These are phyloP conservation scores for Plasmopara viticola DNA, from an alignment of 352 stramenopile genomes.

Conservation along the genomic window DNA sequence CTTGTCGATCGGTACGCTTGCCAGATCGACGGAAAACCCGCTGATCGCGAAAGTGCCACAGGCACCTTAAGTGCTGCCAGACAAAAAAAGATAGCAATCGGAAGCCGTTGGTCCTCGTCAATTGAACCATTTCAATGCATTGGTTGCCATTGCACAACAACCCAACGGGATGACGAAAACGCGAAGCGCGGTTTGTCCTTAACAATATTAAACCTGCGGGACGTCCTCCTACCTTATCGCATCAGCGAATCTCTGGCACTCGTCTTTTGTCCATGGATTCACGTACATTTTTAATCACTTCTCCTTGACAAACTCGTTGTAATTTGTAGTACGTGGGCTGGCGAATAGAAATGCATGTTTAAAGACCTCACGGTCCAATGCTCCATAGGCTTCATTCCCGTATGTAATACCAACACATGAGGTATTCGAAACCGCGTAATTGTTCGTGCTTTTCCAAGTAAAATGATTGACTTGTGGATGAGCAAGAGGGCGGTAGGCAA, in stretches of 20 bases:
- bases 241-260: no score
- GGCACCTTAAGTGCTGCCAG: no score
- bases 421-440: conserved; percentile 1
- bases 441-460: conserved; percentile 7
- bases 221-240: conserved; percentile 7
- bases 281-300: conserved; percentile 4
- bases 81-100: no score
- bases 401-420: conserved; percentile 3
- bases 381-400: conserved; percentile 4
- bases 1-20: no score
- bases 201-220: not conserved
- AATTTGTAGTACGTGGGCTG: conserved; percentile 17
- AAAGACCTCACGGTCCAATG: not conserved
- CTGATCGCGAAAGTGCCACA: no score
- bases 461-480: not conserved
- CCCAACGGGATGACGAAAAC: no score
- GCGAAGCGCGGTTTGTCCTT: no score
- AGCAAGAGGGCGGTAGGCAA: no score
- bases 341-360: conserved; percentile 15
- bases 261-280: conserved; percentile 23
- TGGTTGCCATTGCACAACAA: not conserved
- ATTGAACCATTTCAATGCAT: not conserved
- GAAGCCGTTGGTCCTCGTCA: no score
- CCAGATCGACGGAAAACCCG: no score
- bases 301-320: conserved; percentile 22